phyloP scores from a whole-genome alignment of 2,329 filamentous ascomycete species.

The Diaporthe citri region DNA sequence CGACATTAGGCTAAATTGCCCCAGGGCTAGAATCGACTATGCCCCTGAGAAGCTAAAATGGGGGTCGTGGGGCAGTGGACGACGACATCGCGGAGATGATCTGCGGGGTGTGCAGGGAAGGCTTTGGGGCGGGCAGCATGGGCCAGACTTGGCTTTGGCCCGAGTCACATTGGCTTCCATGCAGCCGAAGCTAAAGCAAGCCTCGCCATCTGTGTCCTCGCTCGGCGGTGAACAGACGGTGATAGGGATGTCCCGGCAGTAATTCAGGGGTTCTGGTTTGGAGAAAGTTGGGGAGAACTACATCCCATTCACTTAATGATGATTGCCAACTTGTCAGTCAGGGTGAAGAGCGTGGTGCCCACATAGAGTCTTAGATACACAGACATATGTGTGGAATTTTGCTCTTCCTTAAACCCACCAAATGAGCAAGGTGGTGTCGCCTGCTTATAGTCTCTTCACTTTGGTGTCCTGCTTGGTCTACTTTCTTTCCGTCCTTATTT shows the following conservation, averaged over 20 bases:
- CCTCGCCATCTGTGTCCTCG: not conserved
- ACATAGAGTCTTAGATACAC: not conserved
- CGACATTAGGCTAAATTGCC: constrained; percentile 23
- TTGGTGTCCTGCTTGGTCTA: not conserved
- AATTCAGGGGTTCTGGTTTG: not conserved
- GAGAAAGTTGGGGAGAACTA: constrained; percentile 22
- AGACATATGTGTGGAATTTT: not conserved
- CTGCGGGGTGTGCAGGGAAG: constrained; percentile 23
- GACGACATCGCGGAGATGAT: constrained; percentile 24
- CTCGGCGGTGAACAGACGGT: not conserved
- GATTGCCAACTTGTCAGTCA: too few species aligned
- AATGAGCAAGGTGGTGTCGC: not conserved
- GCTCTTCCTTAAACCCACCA: not conserved
- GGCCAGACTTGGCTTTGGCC: constrained; percentile 7
- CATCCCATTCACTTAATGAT: not conserved
- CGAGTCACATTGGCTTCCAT: not conserved
- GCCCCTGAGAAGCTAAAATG: constrained; percentile 21
- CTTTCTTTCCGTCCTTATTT: not conserved
- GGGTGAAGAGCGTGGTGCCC: too few species aligned
- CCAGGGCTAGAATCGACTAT: not conserved
- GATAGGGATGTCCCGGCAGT: constrained; percentile 4
- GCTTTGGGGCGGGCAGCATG: constrained; percentile 8
- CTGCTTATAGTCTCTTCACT: not conserved
- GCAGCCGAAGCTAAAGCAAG: constrained; percentile 9
- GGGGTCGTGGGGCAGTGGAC: constrained; percentile 19